phyloP scores from a whole-genome alignment of 305 asterid genomes.

The Striga hermonthica region DNA sequence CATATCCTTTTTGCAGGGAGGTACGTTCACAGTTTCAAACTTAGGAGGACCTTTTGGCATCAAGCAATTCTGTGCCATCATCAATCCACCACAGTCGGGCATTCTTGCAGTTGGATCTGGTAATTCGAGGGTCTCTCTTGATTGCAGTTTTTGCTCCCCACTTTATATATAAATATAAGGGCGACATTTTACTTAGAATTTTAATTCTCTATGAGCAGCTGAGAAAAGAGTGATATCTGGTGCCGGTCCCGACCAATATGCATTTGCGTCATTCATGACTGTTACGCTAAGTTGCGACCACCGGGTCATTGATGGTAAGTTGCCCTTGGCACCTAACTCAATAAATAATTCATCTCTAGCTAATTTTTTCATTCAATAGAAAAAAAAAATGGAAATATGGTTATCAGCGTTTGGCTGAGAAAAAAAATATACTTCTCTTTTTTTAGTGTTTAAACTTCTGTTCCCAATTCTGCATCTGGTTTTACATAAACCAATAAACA shows the following conservation, averaged over 20 bases:
- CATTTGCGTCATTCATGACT: slow-evolving; percentile 70
- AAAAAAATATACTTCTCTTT: too few species aligned
- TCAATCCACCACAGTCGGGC: slow-evolving; percentile 96
- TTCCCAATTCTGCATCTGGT: neutral
- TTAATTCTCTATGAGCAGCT: slow-evolving; percentile 41
- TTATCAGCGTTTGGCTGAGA: too few species aligned
- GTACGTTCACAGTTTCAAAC: slow-evolving; percentile 92
- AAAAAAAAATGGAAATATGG: too few species aligned
- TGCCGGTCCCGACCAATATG: slow-evolving; percentile 57
- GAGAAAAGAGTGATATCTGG: slow-evolving; percentile 73
- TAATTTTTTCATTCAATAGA: too few species aligned
- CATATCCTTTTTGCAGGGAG: slow-evolving; percentile 59
- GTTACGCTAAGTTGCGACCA: slow-evolving; percentile 90
- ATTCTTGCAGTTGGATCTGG: slow-evolving; percentile 94
- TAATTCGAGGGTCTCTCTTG: slow-evolving; percentile 32
- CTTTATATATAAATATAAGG: neutral
- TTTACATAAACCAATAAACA: neutral
- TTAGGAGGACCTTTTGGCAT: slow-evolving; percentile 81
- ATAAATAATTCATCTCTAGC: too few species aligned
- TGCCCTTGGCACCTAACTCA: neutral
- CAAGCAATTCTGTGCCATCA: slow-evolving; percentile 86
- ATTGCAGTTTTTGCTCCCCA: neutral
- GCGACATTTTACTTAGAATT: neutral
- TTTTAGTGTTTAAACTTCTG: too few species aligned
- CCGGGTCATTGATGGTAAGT: slow-evolving; percentile 85